Base-by-base conservation (phyloP, 208 protist species). In the Tetramitus jugosus region DNA sequence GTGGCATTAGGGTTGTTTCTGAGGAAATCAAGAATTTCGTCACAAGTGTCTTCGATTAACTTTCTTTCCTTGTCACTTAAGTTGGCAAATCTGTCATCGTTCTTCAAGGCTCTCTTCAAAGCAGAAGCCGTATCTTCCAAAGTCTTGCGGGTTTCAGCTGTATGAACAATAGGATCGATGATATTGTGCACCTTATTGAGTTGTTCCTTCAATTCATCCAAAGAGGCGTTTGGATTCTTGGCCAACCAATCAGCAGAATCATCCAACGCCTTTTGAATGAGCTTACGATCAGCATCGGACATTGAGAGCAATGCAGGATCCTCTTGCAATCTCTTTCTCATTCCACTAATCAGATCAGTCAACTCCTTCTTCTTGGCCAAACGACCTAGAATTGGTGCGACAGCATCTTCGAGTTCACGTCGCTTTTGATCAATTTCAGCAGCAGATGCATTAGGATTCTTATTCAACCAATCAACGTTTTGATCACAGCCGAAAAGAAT, bases 1-100 rank as follows among this genome's bases (percentile, higher is more conserved):
- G 94, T 88, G 2, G 94, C 94, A 62, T 88, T 90, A 33, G 91
- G 93, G 84, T 98, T 96, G 79, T 89, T 84, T 43, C 98, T 93
- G 42, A 99, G 86, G 83, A 93, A 98, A 31, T 92, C 83, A 76
- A 98, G 91, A 37, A 92, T 84, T 68, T 93, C 91, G 72, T 94
- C 85, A 56, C 93, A 85, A 60, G 90, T 90, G 39, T 86, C 81
- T 65, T 94, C 84, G 83, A 95, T 84, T 49, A 89, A 80, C 71
- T 85, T 89, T 86, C 91, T 93, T 78, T 95, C 92, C 45, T 96
- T 88, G 56, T 93, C 93, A 26, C 2, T 37, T 1, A 74, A n/a
- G 53, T 20, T 56, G 26, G 31, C 31, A 4, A 74, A 3, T 37
- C 23, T 26, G 3, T 7, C 8, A 37, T 74, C 29, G 14, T 74